These are phyloP conservation scores for Brettanomyces naardenensis DNA, from an alignment of 805 yeast species.

Conservation along the genomic window DNA sequence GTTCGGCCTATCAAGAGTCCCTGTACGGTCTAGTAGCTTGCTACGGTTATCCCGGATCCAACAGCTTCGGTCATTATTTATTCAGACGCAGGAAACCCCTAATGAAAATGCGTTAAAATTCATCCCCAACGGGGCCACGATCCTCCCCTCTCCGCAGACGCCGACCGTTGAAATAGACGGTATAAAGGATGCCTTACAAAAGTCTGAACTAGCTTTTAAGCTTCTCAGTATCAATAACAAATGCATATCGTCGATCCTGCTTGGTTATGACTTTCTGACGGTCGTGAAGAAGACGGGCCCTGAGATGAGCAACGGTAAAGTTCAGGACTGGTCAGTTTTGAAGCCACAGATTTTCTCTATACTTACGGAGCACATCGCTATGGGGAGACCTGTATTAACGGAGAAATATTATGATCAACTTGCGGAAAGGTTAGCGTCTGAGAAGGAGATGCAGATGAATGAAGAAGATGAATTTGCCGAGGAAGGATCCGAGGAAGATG, in stretches of 20 bases:
- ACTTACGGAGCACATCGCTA: conserved; percentile 45
- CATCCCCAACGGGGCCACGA: conserved; percentile 52
- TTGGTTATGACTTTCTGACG: conserved; percentile 80
- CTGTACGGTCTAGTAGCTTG: no score
- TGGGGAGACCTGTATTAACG: conserved; percentile 49
- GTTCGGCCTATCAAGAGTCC: no score
- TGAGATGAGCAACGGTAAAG: conserved; percentile 24
- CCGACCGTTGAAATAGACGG: conserved; percentile 62
- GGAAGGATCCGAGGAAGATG: conserved; percentile 35
- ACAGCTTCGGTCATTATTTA: conserved; percentile 35
- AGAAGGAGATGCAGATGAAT: conserved; percentile 17
- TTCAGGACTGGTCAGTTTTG: conserved; percentile 43
- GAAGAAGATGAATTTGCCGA: conserved; percentile 3
- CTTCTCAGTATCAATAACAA: conserved; percentile 61
- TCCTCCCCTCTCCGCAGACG: conserved; percentile 50
- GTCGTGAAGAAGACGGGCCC: conserved; percentile 46
- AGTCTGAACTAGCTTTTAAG: conserved; percentile 71
- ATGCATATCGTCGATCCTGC: conserved; percentile 63
- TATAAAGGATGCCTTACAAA: conserved; percentile 62
- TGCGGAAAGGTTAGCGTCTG: conserved; percentile 23
- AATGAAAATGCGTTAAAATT: conserved; percentile 83
- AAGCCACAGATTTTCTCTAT: conserved; percentile 62
- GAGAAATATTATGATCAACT: conserved; percentile 25
- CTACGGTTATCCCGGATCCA: no score
- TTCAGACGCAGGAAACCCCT: conserved; percentile 81